These are phyloP conservation scores for Candida insectalens DNA, from an alignment of 805 yeast genomes.

Conservation along the genomic window DNA sequence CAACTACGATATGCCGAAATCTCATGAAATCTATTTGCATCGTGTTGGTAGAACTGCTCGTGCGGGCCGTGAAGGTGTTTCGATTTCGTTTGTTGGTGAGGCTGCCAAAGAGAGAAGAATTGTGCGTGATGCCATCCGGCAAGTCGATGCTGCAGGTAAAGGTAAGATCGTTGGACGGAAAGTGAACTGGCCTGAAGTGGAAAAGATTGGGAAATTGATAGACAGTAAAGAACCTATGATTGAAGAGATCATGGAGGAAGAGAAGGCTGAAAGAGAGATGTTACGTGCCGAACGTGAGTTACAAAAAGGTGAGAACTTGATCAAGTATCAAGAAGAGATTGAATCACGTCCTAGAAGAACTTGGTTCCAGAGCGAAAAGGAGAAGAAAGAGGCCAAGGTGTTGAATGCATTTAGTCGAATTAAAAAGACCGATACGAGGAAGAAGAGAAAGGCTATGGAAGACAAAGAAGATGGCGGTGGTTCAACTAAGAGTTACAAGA, in stretches of 20 bases:
- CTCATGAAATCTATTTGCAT: constrained; percentile 85
- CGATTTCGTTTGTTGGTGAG: constrained; percentile 93
- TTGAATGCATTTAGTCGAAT: constrained; percentile 25
- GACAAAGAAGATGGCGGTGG: constrained; percentile 41
- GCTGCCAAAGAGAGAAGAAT: constrained; percentile 75
- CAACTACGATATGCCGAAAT: constrained; percentile 93
- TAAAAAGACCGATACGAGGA: constrained; percentile 51
- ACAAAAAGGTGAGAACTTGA: constrained; percentile 72
- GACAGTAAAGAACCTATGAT: constrained; percentile 50
- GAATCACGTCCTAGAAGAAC: constrained; percentile 88
- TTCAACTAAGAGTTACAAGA: constrained; percentile 61
- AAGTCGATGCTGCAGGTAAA: constrained; percentile 37
- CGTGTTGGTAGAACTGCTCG: constrained; percentile 99
- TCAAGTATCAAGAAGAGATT: constrained; percentile 76
- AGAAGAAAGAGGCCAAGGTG: constrained; percentile 35
- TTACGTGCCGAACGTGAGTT: constrained; percentile 86
- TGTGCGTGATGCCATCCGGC: constrained; percentile 82
- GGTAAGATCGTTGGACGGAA: constrained; percentile 77
- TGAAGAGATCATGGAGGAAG: constrained; percentile 77
- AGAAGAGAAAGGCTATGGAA: constrained; percentile 60
- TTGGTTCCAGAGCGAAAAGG: constrained; percentile 74
- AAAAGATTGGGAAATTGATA: constrained; percentile 51
- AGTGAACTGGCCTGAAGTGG: constrained; percentile 85
- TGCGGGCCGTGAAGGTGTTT: constrained; percentile 94
- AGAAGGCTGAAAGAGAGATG: constrained; percentile 79